Base-by-base conservation (phyloP, 2,329 filamentous ascomycete genomes). In the Leptographium flavum region DNA sequence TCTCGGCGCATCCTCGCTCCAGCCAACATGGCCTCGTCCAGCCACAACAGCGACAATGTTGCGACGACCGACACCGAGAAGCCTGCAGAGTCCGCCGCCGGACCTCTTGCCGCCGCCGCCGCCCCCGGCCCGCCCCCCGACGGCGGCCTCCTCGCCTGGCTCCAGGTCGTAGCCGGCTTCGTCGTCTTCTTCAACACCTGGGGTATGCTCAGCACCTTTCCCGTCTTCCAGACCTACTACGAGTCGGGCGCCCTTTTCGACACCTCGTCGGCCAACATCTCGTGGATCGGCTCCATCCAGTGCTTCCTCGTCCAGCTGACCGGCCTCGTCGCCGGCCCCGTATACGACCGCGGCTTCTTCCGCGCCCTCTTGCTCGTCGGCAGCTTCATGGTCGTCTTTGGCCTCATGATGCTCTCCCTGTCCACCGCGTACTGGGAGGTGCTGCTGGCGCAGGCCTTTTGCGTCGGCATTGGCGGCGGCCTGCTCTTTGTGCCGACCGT, bases 101-200 rank as follows among this genome's bases (percentile, higher is more conserved):
- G n/a, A n/a, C n/a, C n/a, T n/a, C n/a, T n/a, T n/a, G 8, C 4
- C 5, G 19, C 11, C 17, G 2, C 19, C 19, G 13, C 11, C 17
- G 11, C 17, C 33, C 19, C 17, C 3, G 17, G 33, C 2, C 33
- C 33, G 33, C 33, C 33, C 6, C 43, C 43, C 7, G n/a, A 47
- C 31, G 41, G 45, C 2, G 45, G 45, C 17, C 30, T 43, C 3
- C 6, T 33, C 7, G 45, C 45, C 2, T 47, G 46, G 46, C 37
- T 47, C 13, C 41, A 47, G 38, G 41, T 44, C 7, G 25, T 17
- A 3, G 41, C 14, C 5, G n/a, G 22, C 9, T 73, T 73, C 52
- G 58, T 71, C 41, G 63, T 75, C 38, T 71, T 73, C 51, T 71
- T 76, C 56, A 75, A 70, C 51, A 73, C 73, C 1, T 79, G 74